Evolutionary conservation across 441 rosid genomes (phyloP).

Genomic region (Erysimum cheiri): DNA sequence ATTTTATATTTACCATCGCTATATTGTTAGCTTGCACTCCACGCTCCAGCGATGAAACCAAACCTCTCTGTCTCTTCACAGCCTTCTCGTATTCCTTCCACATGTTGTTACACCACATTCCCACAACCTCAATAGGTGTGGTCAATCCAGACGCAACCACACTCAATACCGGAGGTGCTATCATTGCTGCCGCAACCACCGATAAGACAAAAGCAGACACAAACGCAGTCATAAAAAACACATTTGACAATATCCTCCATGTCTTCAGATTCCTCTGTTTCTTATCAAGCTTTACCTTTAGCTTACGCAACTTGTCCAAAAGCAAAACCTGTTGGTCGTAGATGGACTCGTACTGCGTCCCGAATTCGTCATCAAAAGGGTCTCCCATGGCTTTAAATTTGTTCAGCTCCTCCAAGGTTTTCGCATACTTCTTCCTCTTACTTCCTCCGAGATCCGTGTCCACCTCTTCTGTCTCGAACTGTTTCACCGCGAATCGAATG

Average conservation of each 20-base stretch:
- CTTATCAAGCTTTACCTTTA: slow-evolving; percentile 28
- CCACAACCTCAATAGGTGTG: not conserved
- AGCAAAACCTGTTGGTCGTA: slow-evolving; percentile 15
- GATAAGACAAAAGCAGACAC: slow-evolving; percentile 31
- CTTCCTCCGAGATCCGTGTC: slow-evolving; percentile 28
- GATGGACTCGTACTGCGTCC: slow-evolving; percentile 13
- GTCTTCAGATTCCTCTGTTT: slow-evolving; percentile 29
- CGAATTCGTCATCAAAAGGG: slow-evolving; percentile 31
- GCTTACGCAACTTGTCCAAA: slow-evolving; percentile 26
- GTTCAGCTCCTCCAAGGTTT: slow-evolving; percentile 39
- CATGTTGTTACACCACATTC: slow-evolving; percentile 31
- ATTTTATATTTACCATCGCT: slow-evolving; percentile 12
- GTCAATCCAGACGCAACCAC: slow-evolving; percentile 23
- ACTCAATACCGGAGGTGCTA: not conserved
- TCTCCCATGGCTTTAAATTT: slow-evolving; percentile 39
- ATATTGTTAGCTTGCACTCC: not conserved
- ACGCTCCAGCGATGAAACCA: not conserved
- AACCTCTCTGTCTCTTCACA: slow-evolving; percentile 9
- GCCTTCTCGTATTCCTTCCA: slow-evolving; percentile 35
- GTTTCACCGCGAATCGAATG: slow-evolving; percentile 32
- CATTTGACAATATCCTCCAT: slow-evolving; percentile 30
- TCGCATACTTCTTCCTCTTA: slow-evolving; percentile 13
- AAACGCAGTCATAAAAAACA: slow-evolving; percentile 24
- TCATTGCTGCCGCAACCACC: slow-evolving; percentile 26
- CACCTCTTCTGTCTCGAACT: slow-evolving; percentile 29